Evolutionary conservation across 306 rosid genomes (phyloP), one percentile per base, ranked within the genome.

Genomic region (Pueraria montana): DNA sequence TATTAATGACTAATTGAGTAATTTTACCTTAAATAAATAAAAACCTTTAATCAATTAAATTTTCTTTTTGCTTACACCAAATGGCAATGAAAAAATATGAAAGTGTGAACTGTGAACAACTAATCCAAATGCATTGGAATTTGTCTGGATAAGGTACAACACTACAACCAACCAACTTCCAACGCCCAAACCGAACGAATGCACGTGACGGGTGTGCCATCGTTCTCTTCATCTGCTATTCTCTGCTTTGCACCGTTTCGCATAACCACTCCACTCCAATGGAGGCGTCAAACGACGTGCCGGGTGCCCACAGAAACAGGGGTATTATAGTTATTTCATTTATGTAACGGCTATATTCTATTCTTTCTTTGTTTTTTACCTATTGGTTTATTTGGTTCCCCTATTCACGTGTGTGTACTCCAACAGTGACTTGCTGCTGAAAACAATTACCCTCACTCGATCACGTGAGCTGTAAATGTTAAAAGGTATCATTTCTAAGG

Each of bases 231-330:
- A 23, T 13, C 58, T 21, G 74, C 55, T 18, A n/a, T n/a, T n/a
- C 1, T 11, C 53, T 20, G 0, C 12, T 42, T 40, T 14, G 40
- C 55, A 14, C 58, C 58, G 56, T 70, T 45, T 70, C 4, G 36
- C 5, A 4, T 10, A 70, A 16, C 38, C 38, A 70, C 17, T 43
- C 20, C 16, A n/a, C 8, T 50, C 9, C 56, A 17, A 2, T 7
- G 20, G n/a, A 68, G 20, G 14, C 53, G 4, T 23, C 4, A 70
- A 70, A 70, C 58, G 56, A 45, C 75, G 58, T 70, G 58, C 21
- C 74, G 6, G 8, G 6, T 14, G 13, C 55, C 55, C 58, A 45
- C 56, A 26, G 42, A 49, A 5, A 13, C 5, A 16, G 8, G 55
- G 55, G 58, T 52, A 52, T 17, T 52, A 17, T n/a, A 52, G 23